Conservation (phyloP, 208 protist genomes). For the Leishmania arabica region DNA sequence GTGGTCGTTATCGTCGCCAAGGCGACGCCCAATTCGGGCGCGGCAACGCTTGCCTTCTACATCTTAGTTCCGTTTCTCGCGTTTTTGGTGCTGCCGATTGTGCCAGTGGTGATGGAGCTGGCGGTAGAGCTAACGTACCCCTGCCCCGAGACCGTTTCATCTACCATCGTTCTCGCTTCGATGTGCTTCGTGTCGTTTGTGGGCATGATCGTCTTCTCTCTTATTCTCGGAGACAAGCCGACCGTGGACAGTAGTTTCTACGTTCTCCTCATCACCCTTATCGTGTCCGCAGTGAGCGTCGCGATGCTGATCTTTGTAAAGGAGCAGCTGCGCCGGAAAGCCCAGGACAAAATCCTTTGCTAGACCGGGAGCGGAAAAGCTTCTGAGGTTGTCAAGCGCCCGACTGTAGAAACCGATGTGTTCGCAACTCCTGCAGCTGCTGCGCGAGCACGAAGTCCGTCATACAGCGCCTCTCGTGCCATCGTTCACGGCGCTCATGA, state of each 20-base stretch:
- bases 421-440: neutral
- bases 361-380: neutral
- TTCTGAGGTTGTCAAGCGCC: neutral
- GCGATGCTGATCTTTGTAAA: slow-evolving; percentile 32
- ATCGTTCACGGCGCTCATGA: neutral
- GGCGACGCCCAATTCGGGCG: neutral
- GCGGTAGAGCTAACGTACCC: slow-evolving; percentile 65
- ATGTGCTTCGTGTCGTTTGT: slow-evolving; percentile 48
- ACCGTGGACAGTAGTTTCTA: slow-evolving; percentile 30
- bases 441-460: neutral
- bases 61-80: slow-evolving; percentile 43
- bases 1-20: slow-evolving; percentile 21
- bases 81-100: slow-evolving; percentile 42
- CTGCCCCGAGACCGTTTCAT: slow-evolving; percentile 37
- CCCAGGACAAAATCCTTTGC: slow-evolving; percentile 6
- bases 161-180: slow-evolving; percentile 34
- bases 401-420: slow-evolving; percentile 6
- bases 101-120: slow-evolving; percentile 57
- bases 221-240: slow-evolving; percentile 42
- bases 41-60: slow-evolving; percentile 23
- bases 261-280: slow-evolving; percentile 33
- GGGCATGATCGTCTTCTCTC: slow-evolving; percentile 46
- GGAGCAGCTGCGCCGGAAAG: slow-evolving; percentile 30
- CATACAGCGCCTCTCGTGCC: neutral
- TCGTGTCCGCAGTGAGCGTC: slow-evolving; percentile 13